These are phyloP conservation scores for Backusella macrospora DNA, from an alignment of 192 early-diverging fungal species.

Conservation along the genomic window DNA sequence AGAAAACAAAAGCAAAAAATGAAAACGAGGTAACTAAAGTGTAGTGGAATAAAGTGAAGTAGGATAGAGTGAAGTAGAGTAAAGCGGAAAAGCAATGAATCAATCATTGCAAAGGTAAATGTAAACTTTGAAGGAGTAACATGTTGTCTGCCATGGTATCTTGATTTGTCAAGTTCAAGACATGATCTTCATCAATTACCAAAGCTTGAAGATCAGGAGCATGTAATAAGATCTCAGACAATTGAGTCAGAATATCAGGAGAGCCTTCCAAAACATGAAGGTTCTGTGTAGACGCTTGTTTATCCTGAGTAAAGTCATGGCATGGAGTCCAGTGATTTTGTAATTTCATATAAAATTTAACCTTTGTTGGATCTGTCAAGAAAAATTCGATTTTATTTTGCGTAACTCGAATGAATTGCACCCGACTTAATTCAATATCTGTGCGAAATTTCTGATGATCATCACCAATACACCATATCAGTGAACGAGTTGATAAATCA, in stretches of 20 bases:
- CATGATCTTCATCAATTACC: background rate
- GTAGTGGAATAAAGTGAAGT: too few species aligned
- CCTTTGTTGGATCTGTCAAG: slow-evolving; percentile 40
- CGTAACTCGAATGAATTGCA: slow-evolving; percentile 47
- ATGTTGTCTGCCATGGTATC: slow-evolving; percentile 4
- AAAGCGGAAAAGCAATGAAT: background rate
- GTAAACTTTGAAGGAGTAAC: slow-evolving; percentile 18
- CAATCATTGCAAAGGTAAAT: slow-evolving; percentile 17
- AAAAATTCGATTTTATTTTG: slow-evolving; percentile 34
- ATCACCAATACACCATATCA: slow-evolving; percentile 66
- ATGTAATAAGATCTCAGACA: slow-evolving; percentile 16
- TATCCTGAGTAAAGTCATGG: slow-evolving; percentile 65
- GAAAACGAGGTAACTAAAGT: background rate
- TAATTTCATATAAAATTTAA: slow-evolving; percentile 49
- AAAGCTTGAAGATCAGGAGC: slow-evolving; percentile 12
- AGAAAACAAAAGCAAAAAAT: background rate
- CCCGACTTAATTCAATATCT: slow-evolving; percentile 50
- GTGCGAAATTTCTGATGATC: slow-evolving; percentile 57
- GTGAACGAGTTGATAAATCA: slow-evolving; percentile 41
- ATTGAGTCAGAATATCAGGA: slow-evolving; percentile 11
- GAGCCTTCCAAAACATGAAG: slow-evolving; percentile 51
- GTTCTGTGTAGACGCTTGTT: slow-evolving; percentile 54
- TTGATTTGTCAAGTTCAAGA: background rate
- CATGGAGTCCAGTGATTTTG: slow-evolving; percentile 57
- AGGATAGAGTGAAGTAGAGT: too few species aligned